Evolutionary conservation across 2,329 filamentous ascomycete genomes (phyloP), one percentile per base, ranked within the genome.

Genomic region (Rosellinia necatrix): DNA sequence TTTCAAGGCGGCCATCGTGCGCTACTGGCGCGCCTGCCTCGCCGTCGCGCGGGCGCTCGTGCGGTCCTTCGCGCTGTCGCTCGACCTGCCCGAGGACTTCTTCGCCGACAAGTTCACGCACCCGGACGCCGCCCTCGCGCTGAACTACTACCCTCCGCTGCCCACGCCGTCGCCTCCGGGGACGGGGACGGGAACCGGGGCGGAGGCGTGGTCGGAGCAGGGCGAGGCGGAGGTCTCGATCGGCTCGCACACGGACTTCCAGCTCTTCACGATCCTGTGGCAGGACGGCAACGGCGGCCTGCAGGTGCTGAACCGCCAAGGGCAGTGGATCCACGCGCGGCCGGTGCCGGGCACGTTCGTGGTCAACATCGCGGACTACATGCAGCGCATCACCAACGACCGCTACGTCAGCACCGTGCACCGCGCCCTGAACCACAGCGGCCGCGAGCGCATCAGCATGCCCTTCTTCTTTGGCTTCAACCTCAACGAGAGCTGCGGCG

Each of bases 241-340:
- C 25, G 74, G 73, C 15, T 72, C 78, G 0, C 78, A 81, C 54
- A 81, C 78, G 6, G 78, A 81, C 56, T 76, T 77, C 25, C 73
- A 78, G 42, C 77, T 76, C 52, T 76, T 80, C 53, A 81, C 78
- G 1, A 77, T 79, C 50, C 69, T 81, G 2, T 72, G 74, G 9
- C 77, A 79, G 44, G 77, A 79, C 44, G 53, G 68, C 4, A 68
- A 68, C 2, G 76, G 75, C 1, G 77, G 78, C 0, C 66, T 80
- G 3, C 75, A 80, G 58, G 77, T 79, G 0, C 65, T 80, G 6
- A 77, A 74, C 49, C 76, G 76, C 25, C 67, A 71, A 4, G 77
- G 76, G 0, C 67, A 72, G 21, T 79, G 76, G 77, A 71, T 79
- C 15, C 71, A 76, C 42, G 77, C 74, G 6, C 69, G 70, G 22